phyloP scores from a whole-genome alignment of 331 rosid genomes.

The Erythrophleum ivorense region DNA sequence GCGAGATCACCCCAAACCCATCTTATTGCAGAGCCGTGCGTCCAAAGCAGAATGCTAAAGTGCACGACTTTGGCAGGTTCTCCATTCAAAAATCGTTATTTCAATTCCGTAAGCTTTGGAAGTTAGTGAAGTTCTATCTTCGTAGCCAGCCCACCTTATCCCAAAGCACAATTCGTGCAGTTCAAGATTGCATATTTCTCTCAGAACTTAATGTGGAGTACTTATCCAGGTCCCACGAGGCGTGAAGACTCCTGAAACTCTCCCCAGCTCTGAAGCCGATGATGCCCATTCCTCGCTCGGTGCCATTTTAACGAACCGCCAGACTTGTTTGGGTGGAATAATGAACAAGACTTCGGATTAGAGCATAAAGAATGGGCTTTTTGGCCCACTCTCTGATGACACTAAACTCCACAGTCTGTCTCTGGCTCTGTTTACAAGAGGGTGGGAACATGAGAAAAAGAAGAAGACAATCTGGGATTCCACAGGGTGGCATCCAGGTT shows the following conservation, averaged over 20 bases:
- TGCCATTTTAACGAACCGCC: conserved; percentile 61
- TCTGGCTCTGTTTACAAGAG: conserved; percentile 64
- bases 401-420: conserved; percentile 57
- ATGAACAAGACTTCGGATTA: conserved; percentile 49
- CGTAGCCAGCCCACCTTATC: conserved; percentile 32
- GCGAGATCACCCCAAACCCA: conserved; percentile 47
- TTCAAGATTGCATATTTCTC: conserved; percentile 57
- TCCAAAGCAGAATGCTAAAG: conserved; percentile 40
- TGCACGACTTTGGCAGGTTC: conserved; percentile 47
- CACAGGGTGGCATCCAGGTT: conserved; percentile 41
- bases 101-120: conserved; percentile 39
- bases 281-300: conserved; percentile 56
- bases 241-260: background rate
- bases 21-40: conserved; percentile 48
- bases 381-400: conserved; percentile 50
- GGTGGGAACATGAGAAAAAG: conserved; percentile 57
- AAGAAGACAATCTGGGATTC: conserved; percentile 41
- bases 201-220: conserved; percentile 54
- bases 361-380: conserved; percentile 47
- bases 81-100: too few relatives aligned
- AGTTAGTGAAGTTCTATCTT: conserved; percentile 43
- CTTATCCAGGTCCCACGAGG: conserved; percentile 38
- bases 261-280: conserved; percentile 50
- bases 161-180: conserved; percentile 52
- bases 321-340: conserved; percentile 63